These are phyloP conservation scores for Singerocomus rubriflavus DNA, from an alignment of 1,284 basidiomycete species.

Conservation along the genomic window DNA sequence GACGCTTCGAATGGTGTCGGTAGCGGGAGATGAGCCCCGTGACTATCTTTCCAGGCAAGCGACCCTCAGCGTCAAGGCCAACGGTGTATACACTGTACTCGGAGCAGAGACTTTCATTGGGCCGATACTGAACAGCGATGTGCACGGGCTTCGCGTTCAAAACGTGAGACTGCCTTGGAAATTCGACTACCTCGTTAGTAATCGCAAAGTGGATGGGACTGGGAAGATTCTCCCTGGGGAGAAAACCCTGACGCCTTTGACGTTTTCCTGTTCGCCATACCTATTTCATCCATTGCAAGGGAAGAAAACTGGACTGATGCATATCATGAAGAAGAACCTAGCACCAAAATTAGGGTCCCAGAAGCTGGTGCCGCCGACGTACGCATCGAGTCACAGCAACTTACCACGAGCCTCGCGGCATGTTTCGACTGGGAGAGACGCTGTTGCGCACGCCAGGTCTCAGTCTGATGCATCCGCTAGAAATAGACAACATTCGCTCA, in stretches of 20 bases:
- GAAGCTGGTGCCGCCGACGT: conserved; percentile 47
- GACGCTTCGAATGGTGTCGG: conserved; percentile 59
- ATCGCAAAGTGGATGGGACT: conserved; percentile 45
- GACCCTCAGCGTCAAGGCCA: conserved; percentile 57
- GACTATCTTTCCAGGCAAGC: conserved; percentile 76
- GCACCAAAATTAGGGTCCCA: conserved; percentile 56
- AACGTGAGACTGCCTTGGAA: conserved; percentile 59
- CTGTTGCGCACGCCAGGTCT: conserved; percentile 22
- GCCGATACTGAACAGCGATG: conserved; percentile 18
- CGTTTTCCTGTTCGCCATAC: conserved; percentile 69
- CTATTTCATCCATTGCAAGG: conserved; percentile 63
- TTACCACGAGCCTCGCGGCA: conserved; percentile 4
- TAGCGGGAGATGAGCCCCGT: conserved; percentile 59
- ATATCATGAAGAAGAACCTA: conserved; percentile 67
- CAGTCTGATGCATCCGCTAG: conserved; percentile 26
- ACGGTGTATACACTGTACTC: conserved; percentile 70
- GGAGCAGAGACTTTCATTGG: conserved; percentile 51
- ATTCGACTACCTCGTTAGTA: conserved; percentile 72
- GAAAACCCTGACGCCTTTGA: conserved; percentile 65
- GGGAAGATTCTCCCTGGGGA: conserved; percentile 56
- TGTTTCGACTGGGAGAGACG: conserved; percentile 6
- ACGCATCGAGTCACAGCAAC: conserved; percentile 3
- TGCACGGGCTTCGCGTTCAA: conserved; percentile 16
- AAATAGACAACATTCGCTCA: not conserved
- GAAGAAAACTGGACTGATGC: conserved; percentile 62